Base-by-base conservation (phyloP, 2,329 filamentous ascomycete species). In the Alternaria arborescens region DNA sequence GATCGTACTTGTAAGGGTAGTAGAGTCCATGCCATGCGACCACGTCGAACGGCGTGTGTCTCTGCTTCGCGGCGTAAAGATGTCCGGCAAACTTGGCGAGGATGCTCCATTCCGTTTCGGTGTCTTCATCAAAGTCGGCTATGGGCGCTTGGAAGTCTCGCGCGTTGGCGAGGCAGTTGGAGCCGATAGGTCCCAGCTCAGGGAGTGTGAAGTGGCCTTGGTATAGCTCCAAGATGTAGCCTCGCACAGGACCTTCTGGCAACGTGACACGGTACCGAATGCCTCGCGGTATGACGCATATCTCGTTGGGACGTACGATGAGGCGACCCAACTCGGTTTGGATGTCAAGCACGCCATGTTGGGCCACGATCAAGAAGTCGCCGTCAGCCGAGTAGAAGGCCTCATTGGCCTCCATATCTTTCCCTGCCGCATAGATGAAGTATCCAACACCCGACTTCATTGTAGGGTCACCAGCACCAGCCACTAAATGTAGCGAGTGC, bases 371-470 rank as follows among this genome's bases (percentile, higher is more conserved):
- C 53, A 91, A 79, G 61, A 89, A 85, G 71, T 91, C 89, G 16
- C 89, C 89, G 61, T 91, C 89, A 0, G 92, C 90, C 4, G 90
- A 94, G 83, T 94, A 96, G 77, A 94, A 96, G 0, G 92, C 92
- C 51, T 89, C 84, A 40, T 86, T 86, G n/a, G 84, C 80, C 50
- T 84, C 83, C 93, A 97, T 97, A 73, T 89, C 88, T 75, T 87
- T 89, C 20, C 91, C 91, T 0, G 90, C 91, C 1, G 91, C 89
- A 73, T 92, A 97, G 58, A 95, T 87, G 77, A 91, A 89, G 61
- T 95, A 93, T 22, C 91, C 93, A 42, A 96, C 71, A 0, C 93
- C 93, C 18, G 86, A 83, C 80, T 97, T 97, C 77, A 90, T 85
- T 0, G 89, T 90, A 0, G 92, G 89, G 69, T 95, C 91, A 16